Evolutionary conservation across 1,139 yeast species (phyloP), one percentile per base, ranked within the genome.

Genomic region (Groenewaldozyma auringiensis): DNA sequence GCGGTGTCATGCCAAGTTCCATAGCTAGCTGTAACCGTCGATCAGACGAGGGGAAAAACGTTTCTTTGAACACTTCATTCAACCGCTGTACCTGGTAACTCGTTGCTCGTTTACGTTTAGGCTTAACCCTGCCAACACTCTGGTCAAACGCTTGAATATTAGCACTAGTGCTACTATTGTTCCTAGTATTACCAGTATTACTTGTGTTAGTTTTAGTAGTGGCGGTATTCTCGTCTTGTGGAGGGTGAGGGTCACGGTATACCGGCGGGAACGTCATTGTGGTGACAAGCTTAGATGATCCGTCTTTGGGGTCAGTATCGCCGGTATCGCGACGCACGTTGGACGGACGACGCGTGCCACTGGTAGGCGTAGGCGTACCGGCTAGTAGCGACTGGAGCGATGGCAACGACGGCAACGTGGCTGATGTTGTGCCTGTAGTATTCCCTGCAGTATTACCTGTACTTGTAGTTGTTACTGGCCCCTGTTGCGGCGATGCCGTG

Each of bases 1-100:
- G 52, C 3, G 69, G 68, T 2, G 67, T 62, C 69, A 65, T 65
- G n/a, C 65, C 65, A 16, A 65, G 60, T 50, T 65, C 69, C 40
- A 55, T 47, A 8, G 69, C 68, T 37, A 65, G 54, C 32, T 56
- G 58, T 39, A 62, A 52, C 11, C 69, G 59, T 44, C 55, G 59
- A 45, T 64, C 68, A 3, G 66, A 59, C 8, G 68, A 55, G 3
- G 69, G 69, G 55, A 65, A 66, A 45, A 62, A 64, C 3, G 68
- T 65, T 47, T 62, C 58, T 29, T 57, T 57, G 50, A 65, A 63
- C 22, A 63, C 65, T 40, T 63, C 60, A 45, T 62, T 65, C 20
- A 65, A 58, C 40, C 61, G 55, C 37, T 51, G 50, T 4, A 65
- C 64, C 49, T 65, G 69, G 22, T 58, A 54, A 1, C 65, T 55